Conservation (phyloP, 2,329 filamentous ascomycete genomes). For the Venturia nashicola region DNA sequence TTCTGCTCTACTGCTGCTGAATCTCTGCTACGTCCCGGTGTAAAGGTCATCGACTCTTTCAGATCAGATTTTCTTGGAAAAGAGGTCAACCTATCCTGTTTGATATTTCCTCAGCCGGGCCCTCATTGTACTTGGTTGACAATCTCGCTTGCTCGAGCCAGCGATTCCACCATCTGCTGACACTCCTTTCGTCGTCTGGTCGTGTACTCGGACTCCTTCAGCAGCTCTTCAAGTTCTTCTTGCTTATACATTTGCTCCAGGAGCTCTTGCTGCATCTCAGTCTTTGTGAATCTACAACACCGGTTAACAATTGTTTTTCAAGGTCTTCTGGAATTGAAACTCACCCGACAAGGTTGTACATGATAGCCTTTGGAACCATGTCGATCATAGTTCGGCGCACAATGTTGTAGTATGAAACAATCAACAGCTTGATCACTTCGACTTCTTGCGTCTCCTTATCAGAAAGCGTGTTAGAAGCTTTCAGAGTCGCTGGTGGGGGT, state of each 20-base stretch:
- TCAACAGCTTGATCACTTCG: slow-evolving; percentile 96
- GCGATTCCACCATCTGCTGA: slow-evolving; percentile 96
- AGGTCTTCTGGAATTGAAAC: slow-evolving; percentile 27
- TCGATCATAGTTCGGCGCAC: slow-evolving; percentile 98
- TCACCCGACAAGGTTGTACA: slow-evolving; percentile 91
- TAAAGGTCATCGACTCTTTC: neutral
- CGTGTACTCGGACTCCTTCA: slow-evolving; percentile 98
- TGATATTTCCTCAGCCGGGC: neutral
- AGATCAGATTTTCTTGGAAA: neutral
- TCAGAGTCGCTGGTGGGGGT: slow-evolving; percentile 78
- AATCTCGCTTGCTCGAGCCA: slow-evolving; percentile 85
- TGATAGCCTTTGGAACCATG: slow-evolving; percentile 99
- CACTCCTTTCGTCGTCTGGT: slow-evolving; percentile 92
- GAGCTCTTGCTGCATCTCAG: slow-evolving; percentile 96
- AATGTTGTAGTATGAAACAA: slow-evolving; percentile 96
- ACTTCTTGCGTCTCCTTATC: slow-evolving; percentile 94
- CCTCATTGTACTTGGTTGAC: slow-evolving; percentile 61
- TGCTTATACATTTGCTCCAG: slow-evolving; percentile 95
- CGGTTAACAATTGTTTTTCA: neutral
- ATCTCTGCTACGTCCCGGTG: neutral
- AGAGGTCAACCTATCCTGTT: neutral
- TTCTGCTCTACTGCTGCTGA: neutral
- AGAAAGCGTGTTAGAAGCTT: slow-evolving; percentile 84
- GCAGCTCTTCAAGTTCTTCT: slow-evolving; percentile 78
- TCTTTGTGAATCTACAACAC: slow-evolving; percentile 66